These are phyloP conservation scores for Alternaria brassicae DNA, from an alignment of 2,329 filamentous ascomycete species.

Conservation along the genomic window DNA sequence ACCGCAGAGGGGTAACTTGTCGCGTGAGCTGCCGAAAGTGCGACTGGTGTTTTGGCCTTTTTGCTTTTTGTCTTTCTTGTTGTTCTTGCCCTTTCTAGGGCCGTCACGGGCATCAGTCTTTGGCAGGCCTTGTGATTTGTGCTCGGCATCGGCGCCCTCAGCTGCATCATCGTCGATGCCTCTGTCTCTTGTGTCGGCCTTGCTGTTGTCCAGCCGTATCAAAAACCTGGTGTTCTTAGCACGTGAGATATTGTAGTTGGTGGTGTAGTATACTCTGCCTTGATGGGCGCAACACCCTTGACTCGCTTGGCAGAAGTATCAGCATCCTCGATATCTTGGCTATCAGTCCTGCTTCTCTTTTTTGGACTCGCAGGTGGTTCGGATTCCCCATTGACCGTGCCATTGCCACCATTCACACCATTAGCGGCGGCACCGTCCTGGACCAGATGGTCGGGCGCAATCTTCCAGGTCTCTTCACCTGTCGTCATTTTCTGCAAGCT, in stretches of 20 bases:
- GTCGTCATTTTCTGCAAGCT: constrained; percentile 22
- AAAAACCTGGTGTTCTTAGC: constrained; percentile 45
- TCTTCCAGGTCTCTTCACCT: constrained; percentile 17
- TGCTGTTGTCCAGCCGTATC: constrained; percentile 38
- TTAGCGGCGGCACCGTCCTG: constrained; percentile 25
- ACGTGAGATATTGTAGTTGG: constrained; percentile 7
- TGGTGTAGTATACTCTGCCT: constrained; percentile 66
- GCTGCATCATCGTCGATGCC: constrained; percentile 64
- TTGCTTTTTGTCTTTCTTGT: constrained; percentile 69
- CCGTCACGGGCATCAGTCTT: constrained; percentile 49
- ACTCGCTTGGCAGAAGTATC: constrained; percentile 40
- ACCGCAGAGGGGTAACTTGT: constrained; percentile 78
- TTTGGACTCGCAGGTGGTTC: constrained; percentile 44
- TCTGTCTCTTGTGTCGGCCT: constrained; percentile 29
- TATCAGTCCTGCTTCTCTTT: constrained; percentile 41
- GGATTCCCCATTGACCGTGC: constrained; percentile 29
- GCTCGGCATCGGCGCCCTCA: constrained; percentile 59
- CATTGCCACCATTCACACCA: constrained; percentile 29
- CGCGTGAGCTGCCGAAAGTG: constrained; percentile 79
- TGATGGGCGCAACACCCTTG: constrained; percentile 72
- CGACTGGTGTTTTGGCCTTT: constrained; percentile 84
- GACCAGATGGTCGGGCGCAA: constrained; percentile 15
- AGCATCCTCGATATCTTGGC: constrained; percentile 43
- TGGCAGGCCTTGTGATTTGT: constrained; percentile 36
- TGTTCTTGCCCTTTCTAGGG: constrained; percentile 55